Conservation (phyloP, 2,329 filamentous ascomycete genomes). For the Aureobasidium mangrovei region DNA sequence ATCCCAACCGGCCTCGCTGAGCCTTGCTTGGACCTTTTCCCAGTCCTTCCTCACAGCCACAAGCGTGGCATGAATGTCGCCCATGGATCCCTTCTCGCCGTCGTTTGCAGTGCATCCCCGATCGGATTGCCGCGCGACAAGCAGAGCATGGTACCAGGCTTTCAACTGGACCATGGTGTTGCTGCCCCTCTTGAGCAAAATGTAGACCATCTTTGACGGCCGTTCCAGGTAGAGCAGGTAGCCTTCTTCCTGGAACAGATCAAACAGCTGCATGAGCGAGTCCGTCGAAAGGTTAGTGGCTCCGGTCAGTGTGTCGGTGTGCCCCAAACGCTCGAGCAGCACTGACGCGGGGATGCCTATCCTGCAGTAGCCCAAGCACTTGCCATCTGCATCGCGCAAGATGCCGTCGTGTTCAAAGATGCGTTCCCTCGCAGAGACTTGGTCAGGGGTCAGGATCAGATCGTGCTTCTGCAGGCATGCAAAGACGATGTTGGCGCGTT, state of each 20-base stretch:
- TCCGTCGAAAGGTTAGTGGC: conserved; percentile 13
- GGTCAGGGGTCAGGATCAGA: conserved; percentile 44
- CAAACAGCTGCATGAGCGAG: conserved; percentile 39
- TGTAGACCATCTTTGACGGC: conserved; percentile 34
- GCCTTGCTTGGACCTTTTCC: conserved; percentile 17
- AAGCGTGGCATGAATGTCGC: conserved; percentile 2
- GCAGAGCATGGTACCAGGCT: conserved; percentile 54
- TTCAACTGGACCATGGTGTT: conserved; percentile 44
- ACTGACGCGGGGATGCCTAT: conserved; percentile 38
- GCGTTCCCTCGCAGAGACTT: conserved; percentile 52
- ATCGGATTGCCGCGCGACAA: conserved; percentile 30
- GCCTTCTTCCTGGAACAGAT: conserved; percentile 41
- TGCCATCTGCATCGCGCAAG: conserved; percentile 44
- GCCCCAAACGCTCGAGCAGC: conserved; percentile 19
- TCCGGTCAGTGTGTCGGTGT: conserved; percentile 24
- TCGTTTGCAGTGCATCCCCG: background rate
- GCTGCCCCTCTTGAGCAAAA: conserved; percentile 55
- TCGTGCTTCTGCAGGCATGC: conserved; percentile 31
- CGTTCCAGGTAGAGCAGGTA: conserved; percentile 53
- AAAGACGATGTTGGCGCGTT: conserved; percentile 74
- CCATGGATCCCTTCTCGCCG: conserved; percentile 19
- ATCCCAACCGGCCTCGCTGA: conserved; percentile 55
- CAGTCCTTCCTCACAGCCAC: conserved; percentile 9
- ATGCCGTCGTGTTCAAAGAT: conserved; percentile 58
- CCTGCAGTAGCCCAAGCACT: conserved; percentile 44